Evolutionary conservation across 2,329 filamentous ascomycete genomes (phyloP).

Genomic region (Penicillium corylophilum): DNA sequence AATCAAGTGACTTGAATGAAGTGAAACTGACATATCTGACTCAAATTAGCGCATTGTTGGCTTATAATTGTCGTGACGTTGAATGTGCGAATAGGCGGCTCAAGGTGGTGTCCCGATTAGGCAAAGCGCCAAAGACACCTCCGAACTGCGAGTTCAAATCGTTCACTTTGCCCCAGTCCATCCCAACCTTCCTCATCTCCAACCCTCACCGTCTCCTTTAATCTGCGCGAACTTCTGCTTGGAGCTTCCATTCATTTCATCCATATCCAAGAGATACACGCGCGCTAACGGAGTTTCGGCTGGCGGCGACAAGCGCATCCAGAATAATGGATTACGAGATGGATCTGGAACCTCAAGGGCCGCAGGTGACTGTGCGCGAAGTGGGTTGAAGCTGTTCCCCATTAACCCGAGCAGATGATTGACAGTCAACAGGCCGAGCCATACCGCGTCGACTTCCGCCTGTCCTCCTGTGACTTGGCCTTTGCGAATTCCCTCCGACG

Average conservation of each 20-base stretch:
- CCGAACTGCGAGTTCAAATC: slow-evolving; percentile 18
- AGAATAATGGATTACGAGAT: slow-evolving; percentile 46
- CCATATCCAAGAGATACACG: slow-evolving; percentile 7
- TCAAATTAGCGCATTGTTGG: background rate
- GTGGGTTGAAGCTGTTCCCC: slow-evolving; percentile 23
- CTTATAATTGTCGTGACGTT: background rate
- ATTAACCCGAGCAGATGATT: background rate
- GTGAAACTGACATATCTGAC: background rate
- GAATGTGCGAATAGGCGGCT: background rate
- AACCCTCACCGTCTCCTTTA: background rate
- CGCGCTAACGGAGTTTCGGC: slow-evolving; percentile 7
- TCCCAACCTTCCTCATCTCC: slow-evolving; percentile 5
- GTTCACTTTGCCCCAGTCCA: background rate
- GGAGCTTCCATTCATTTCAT: background rate
- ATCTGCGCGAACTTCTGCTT: background rate
- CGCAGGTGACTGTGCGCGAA: slow-evolving; percentile 50
- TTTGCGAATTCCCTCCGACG: slow-evolving; percentile 92
- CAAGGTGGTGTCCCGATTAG: slow-evolving; percentile 19
- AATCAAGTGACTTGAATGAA: too few relatives aligned
- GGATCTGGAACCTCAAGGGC: slow-evolving; percentile 49
- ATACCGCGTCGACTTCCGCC: slow-evolving; percentile 84
- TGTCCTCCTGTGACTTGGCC: slow-evolving; percentile 82
- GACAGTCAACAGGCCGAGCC: slow-evolving; percentile 63
- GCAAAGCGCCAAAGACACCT: slow-evolving; percentile 24
- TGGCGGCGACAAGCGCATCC: slow-evolving; percentile 27